Evolutionary conservation across 306 rosid genomes (phyloP).

Genomic region (Psophocarpus tetragonolobus): DNA sequence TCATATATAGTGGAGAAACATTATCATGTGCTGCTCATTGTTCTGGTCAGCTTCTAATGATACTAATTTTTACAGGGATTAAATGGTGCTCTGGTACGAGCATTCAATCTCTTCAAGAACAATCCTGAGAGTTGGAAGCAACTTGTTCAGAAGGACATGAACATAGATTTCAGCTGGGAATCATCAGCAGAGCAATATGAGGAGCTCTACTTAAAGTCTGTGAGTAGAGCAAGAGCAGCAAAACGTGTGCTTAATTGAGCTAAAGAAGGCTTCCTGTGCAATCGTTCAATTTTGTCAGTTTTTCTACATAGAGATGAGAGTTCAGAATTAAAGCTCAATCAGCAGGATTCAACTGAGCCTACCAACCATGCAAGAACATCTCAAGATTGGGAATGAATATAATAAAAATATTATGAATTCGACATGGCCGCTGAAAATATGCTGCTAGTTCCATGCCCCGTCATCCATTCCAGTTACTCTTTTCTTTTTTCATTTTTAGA

Average conservation of each 20-base stretch:
- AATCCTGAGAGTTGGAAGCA: slow-evolving; percentile 68
- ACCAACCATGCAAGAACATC: slow-evolving; percentile 4
- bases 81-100: slow-evolving; percentile 67
- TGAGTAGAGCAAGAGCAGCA: slow-evolving; percentile 65
- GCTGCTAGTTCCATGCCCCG: slow-evolving; percentile 25
- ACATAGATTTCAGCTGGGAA: slow-evolving; percentile 92
- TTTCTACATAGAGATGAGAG: slow-evolving; percentile 22
- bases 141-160: slow-evolving; percentile 87
- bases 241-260: slow-evolving; percentile 37
- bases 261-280: slow-evolving; percentile 9
- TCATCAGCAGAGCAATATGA: slow-evolving; percentile 84
- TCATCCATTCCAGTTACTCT: background rate
- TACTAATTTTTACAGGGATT: slow-evolving; percentile 56
- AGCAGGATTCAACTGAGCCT: slow-evolving; percentile 11
- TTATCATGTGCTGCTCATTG: background rate
- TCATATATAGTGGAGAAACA: background rate
- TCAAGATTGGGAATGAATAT: slow-evolving; percentile 31
- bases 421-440: slow-evolving; percentile 33
- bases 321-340: slow-evolving; percentile 16
- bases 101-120: slow-evolving; percentile 53
- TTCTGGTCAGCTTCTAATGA: slow-evolving; percentile 20
- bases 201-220: slow-evolving; percentile 69
- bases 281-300: slow-evolving; percentile 2
- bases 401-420: slow-evolving; percentile 19
- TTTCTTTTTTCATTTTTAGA: background rate